Evolutionary conservation across 768 basidiomycete genomes (phyloP), one percentile per base, ranked within the genome.

Genomic region (Leucosporidium scottii): DNA sequence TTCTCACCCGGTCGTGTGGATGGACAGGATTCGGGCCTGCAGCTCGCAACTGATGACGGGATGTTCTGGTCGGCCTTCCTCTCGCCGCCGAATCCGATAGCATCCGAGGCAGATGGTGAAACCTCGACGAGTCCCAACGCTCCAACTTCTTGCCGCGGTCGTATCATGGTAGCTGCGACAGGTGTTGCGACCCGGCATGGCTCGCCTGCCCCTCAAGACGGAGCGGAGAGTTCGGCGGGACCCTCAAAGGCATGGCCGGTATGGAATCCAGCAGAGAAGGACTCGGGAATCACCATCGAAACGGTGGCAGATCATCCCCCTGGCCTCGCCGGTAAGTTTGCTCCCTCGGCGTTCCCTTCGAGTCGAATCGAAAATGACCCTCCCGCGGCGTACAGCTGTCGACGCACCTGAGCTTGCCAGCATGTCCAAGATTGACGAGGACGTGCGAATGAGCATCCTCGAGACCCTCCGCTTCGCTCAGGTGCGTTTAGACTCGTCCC

Each of bases 391-490:
- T 12, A 36, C 34, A 36, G 34, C 34, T 36, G 34, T 36, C 12
- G 34, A 36, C 6, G 12, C 34, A 12, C 34, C 34, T 12, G 34
- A 53, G 23, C 51, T 53, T 4, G 51, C 51, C 12, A 23, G 10
- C 10, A 5, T 36, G 10, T 31, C 51, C 13, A 34, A 23, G 39
- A 55, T 54, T 17, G 62, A 62, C 39, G 62, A 62, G 25, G 31
- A 44, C 7, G 36, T 36, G 10, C n/a, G 62, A 7, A 62, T 62
- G 36, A 39, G 53, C 36, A 13, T 62, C 15, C 53, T 62, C 53
- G 62, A 62, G 53, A 62, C 62, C 27, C 39, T 62, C 0, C 15
- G 62, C 18, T 62, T 62, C 36, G 25, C 53, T 13, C 34, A 36
- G 27, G 25, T 62, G 8, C 12, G 34, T 36, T 12, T 36, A 5